Base-by-base conservation (phyloP, 768 basidiomycete genomes). In the Boletus rubroflammeus region DNA sequence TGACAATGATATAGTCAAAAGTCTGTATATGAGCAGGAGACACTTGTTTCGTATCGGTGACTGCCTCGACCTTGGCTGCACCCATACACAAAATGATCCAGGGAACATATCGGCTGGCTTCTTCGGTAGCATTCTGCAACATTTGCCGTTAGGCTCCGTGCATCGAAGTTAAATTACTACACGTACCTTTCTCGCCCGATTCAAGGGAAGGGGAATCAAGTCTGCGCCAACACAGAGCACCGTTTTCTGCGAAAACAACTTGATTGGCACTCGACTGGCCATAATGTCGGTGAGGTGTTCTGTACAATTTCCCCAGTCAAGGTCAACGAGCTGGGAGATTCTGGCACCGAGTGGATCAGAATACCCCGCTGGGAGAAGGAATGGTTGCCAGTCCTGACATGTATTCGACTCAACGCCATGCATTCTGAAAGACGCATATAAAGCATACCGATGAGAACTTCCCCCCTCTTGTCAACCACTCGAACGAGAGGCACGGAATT, bases 51-150 rank as follows among this genome's bases (percentile, higher is more conserved):
- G 70, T 29, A n/a, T 82, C 78, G 8, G 73, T 68, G 28, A 85
- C 79, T 2, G 83, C 83, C 67, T 91, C 87, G 43, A 95, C 85
- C 13, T 71, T 74, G 7, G 72, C 70, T 0, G 93, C 90, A 1
- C 92, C 91, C 84, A 94, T 90, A 29, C 82, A 81, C 40, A 90
- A 68, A 34, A 92, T 78, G 56, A 94, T 87, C 47, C 81, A 82
- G 23, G 79, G 81, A 58, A 83, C 80, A 43, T 65, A 74, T 60
- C 75, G 77, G 54, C 73, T 75, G 9, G 73, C 74, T 55, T 75
- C 74, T 19, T 71, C 71, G 2, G 56, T 17, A 8, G 35, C 13
- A 47, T 53, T 64, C 72, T 75, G 51, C 43, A 26, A 40, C 23
- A 28, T 17, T 21, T 35, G 42, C 21, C 17, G 25, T 64, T 45